Conservation (phyloP, 2,329 filamentous ascomycete species). For the Penicillium brevicompactum region DNA sequence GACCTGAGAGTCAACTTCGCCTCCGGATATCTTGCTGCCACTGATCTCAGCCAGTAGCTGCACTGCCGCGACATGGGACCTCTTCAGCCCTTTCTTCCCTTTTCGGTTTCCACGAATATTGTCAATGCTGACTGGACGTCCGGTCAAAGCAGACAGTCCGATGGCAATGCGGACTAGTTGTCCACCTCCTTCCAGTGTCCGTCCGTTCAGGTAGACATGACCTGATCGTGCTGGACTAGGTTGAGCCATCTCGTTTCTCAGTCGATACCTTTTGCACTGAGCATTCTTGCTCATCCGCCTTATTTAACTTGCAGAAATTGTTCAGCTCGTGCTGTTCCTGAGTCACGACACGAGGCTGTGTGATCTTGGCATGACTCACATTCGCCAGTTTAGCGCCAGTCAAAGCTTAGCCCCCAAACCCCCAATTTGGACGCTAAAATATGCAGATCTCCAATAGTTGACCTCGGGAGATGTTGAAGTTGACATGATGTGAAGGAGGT, state of each 20-base stretch:
- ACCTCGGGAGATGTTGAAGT: too few species aligned
- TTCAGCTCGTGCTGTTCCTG: too few species aligned
- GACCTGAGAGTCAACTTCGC: slow-evolving; percentile 37
- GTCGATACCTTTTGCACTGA: background rate
- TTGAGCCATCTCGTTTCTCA: slow-evolving; percentile 1
- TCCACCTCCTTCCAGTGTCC: slow-evolving; percentile 63
- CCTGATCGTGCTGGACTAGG: background rate
- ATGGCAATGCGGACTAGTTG: slow-evolving; percentile 62
- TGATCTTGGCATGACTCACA: slow-evolving; percentile 8
- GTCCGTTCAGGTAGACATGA: slow-evolving; percentile 52
- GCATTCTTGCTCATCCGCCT: background rate
- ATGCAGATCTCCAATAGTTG: too few species aligned
- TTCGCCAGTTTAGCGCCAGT: background rate
- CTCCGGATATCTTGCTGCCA: slow-evolving; percentile 43
- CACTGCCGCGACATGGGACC: slow-evolving; percentile 59
- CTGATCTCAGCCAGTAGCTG: slow-evolving; percentile 55
- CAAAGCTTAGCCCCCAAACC: background rate
- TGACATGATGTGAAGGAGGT: too few species aligned
- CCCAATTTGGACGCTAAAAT: too few species aligned
- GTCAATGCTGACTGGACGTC: slow-evolving; percentile 52
- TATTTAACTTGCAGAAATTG: too few species aligned
- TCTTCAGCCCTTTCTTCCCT: slow-evolving; percentile 57
- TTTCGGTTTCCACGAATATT: slow-evolving; percentile 56
- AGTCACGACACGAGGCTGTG: slow-evolving; percentile 3
- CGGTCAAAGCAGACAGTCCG: slow-evolving; percentile 56